Evolutionary conservation across 1,139 yeast genomes (phyloP).

Genomic region (Yamadazyma epiphylla): DNA sequence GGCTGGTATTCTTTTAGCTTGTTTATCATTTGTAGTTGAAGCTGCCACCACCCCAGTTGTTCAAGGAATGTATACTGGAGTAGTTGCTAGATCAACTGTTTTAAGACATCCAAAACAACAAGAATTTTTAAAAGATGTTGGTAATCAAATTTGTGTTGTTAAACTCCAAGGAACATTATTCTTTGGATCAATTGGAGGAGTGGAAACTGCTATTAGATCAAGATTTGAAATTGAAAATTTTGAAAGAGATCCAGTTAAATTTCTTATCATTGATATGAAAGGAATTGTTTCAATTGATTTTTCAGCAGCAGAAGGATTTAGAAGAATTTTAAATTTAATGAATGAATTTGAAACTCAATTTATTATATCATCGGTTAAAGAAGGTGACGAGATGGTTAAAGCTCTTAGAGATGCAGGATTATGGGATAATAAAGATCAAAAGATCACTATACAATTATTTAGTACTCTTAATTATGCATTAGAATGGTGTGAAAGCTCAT

Average conservation of each 20-base stretch:
- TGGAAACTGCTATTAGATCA: conserved; percentile 69
- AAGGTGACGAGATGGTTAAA: conserved; percentile 56
- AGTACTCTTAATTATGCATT: conserved; percentile 79
- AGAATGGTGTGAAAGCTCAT: conserved; percentile 96
- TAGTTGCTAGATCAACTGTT: conserved; percentile 87
- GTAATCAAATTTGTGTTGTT: conserved; percentile 84
- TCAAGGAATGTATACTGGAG: conserved; percentile 80
- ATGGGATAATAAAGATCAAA: conserved; percentile 42
- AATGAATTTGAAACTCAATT: conserved; percentile 68
- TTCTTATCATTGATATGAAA: conserved; percentile 78
- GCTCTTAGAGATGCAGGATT: conserved; percentile 72
- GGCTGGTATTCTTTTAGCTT: conserved; percentile 86
- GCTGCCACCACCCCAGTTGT: conserved; percentile 85
- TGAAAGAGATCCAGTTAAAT: conserved; percentile 59
- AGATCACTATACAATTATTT: conserved; percentile 55
- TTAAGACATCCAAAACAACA: conserved; percentile 89
- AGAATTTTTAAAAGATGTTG: conserved; percentile 78
- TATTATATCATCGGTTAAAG: conserved; percentile 71
- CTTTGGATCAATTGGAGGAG: conserved; percentile 92
- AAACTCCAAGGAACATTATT: conserved; percentile 85
- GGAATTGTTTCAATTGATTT: conserved; percentile 82
- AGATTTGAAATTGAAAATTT: conserved; percentile 61
- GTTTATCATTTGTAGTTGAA: conserved; percentile 86
- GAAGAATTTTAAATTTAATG: conserved; percentile 76
- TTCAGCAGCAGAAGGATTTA: conserved; percentile 94